These are phyloP conservation scores for Meyerozyma sp. DNA, from an alignment of 1,139 yeast species.

Conservation along the genomic window DNA sequence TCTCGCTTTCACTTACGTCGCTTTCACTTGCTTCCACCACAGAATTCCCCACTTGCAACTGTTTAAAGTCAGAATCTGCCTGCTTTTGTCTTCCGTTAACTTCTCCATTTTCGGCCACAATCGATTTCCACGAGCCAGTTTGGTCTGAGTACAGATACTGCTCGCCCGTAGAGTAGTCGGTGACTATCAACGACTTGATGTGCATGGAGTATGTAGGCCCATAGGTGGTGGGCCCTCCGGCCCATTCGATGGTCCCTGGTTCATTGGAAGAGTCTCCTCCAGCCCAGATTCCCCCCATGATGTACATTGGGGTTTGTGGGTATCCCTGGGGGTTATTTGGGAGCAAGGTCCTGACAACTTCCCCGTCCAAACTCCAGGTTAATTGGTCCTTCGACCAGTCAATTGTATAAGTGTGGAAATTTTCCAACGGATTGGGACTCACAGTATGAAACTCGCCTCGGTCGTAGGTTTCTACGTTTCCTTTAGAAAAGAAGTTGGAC, in stretches of 20 bases:
- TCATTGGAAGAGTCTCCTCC: conserved; percentile 70
- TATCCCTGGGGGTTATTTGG: conserved; percentile 54
- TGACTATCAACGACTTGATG: conserved; percentile 54
- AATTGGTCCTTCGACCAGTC: conserved; percentile 71
- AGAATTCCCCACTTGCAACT: conserved; percentile 21
- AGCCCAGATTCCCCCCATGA: conserved; percentile 72
- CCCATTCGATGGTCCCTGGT: conserved; percentile 77
- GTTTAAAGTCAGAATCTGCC: conserved; percentile 46
- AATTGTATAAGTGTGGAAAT: conserved; percentile 69
- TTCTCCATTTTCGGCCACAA: conserved; percentile 57
- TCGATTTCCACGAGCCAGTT: conserved; percentile 65
- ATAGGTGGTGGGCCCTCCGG: conserved; percentile 80
- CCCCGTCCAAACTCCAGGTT: conserved; percentile 61
- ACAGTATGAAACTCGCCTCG: conserved; percentile 69
- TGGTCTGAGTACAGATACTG: conserved; percentile 60
- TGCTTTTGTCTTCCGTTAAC: conserved; percentile 55
- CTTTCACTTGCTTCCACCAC: conserved; percentile 5
- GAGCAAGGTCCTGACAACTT: conserved; percentile 51
- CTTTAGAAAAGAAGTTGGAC: conserved; percentile 78
- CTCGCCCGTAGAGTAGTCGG: conserved; percentile 78
- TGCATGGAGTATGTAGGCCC: conserved; percentile 58
- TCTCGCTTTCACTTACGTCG: background rate
- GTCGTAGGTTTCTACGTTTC: conserved; percentile 69
- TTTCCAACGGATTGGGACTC: conserved; percentile 43
- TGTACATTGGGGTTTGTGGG: conserved; percentile 76